Percentiles rank a stretch among this genome's conserved stretches.
These are phyloP conservation scores for Coemansia sp. DNA, from an alignment of 192 early-diverging fungal genomes.

Conservation along the genomic window DNA sequence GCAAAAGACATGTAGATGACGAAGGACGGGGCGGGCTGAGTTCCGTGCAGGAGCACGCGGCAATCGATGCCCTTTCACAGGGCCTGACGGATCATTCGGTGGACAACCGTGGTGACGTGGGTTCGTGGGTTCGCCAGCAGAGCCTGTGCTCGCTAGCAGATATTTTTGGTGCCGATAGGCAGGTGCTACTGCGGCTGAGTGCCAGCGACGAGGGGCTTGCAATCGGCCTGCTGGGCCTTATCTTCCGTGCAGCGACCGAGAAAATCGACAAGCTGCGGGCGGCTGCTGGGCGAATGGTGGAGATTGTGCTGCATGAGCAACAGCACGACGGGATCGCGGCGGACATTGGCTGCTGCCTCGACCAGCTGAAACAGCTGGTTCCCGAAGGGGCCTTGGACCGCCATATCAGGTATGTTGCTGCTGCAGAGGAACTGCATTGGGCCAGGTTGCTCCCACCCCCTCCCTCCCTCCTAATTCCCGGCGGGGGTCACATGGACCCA, in stretches of 20 bases:
- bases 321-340: background rate
- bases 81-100: slow-evolving; percentile 80
- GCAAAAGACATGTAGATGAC: slow-evolving; percentile 1
- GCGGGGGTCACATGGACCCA: no score
- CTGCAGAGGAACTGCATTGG: background rate
- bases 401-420: slow-evolving; percentile 8
- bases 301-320: slow-evolving; percentile 23
- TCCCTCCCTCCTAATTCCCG: no score
- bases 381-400: no score
- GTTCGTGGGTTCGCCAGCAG: slow-evolving; percentile 84
- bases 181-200: background rate
- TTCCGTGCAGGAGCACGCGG: slow-evolving; percentile 10
- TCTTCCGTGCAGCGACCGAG: slow-evolving; percentile 78
- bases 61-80: slow-evolving; percentile 50
- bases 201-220: slow-evolving; percentile 27
- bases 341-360: slow-evolving; percentile 2
- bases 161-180: slow-evolving; percentile 33
- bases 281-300: slow-evolving; percentile 63
- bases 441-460: background rate
- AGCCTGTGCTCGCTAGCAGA: slow-evolving; percentile 55
- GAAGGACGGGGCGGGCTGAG: background rate
- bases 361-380: slow-evolving; percentile 9
- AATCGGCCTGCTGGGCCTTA: slow-evolving; percentile 21
- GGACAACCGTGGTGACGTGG: slow-evolving; percentile 92
- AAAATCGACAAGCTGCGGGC: slow-evolving; percentile 85